Base-by-base conservation (phyloP, 1,284 basidiomycete genomes). In the Ustanciosporium gigantosporum region DNA sequence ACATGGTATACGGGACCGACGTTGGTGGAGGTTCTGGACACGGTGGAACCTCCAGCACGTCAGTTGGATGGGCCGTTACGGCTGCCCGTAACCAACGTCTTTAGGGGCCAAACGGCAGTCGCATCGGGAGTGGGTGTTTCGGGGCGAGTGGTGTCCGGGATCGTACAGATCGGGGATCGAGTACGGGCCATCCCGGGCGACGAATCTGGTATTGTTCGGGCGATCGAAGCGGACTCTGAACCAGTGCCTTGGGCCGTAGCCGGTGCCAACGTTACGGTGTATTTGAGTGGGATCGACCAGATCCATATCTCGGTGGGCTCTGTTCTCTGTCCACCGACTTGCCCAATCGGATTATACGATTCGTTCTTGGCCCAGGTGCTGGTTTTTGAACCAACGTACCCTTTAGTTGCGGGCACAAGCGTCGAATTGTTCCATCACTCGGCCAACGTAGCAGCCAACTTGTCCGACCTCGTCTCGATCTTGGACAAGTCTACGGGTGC, bases 31-130 rank as follows among this genome's bases (percentile, higher is more conserved):
- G 80, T 88, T 8, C 81, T 98, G 20, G 91, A 62, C 35, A 35
- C 36, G 46, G 81, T 96, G 21, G 87, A 89, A 47, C 93, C 93
- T 0, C 78, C 82, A 4, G 36, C 46, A n/a, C 83, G 94, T 35
- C 87, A 90, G 42, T 85, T 93, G 48, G 83, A 84, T 6, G 83
- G 85, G 0, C 87, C 93, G 0, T 79, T 96, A 27, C 85, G 95
- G 19, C 83, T 97, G 46, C 94, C 94, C 0, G 84, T 98, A 17
- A 89, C 91, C 13, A 98, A 98, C 77, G 90, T 97, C 3, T 98
- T 95, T 83, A 91, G 88, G 78, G 89, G 89, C 1, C 69, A 20
- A 86, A 88, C 87, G 6, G 86, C 89, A 4, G 79, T 83, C 8
- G 81, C 83, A 2, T 82, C 82, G 1, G 90, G 90, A 15, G 84